phyloP scores from a whole-genome alignment of 192 early-diverging fungal genomes.

The Linnemannia exigua region DNA sequence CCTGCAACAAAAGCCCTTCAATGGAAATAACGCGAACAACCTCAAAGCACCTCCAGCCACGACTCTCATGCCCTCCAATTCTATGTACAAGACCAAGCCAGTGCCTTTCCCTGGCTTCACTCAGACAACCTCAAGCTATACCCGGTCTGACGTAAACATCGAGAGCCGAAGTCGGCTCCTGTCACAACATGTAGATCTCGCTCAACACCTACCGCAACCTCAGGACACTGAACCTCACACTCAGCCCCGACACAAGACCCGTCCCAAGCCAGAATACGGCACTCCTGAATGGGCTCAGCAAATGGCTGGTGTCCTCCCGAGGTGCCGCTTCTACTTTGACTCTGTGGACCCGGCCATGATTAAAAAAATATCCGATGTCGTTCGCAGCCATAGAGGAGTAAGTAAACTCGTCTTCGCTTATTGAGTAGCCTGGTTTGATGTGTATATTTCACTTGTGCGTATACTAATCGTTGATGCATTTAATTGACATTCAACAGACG shows the following conservation, averaged over 20 bases:
- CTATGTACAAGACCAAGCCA: not conserved
- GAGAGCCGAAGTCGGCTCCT: not conserved
- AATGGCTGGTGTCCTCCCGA: slow-evolving; percentile 15
- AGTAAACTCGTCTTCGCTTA: not conserved
- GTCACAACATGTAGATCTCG: not conserved
- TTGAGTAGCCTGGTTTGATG: not conserved
- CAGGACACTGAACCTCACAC: not conserved
- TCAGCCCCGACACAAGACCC: not conserved
- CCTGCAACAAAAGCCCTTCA: slow-evolving; percentile 17
- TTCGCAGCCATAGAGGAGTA: slow-evolving; percentile 20
- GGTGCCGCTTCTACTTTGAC: slow-evolving; percentile 40
- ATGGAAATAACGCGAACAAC: not conserved
- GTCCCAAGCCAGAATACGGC: slow-evolving; percentile 7
- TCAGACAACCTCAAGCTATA: not conserved
- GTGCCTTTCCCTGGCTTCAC: too few relatives aligned
- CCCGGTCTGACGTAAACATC: not conserved
- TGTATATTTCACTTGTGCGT: not conserved
- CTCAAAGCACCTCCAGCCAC: not conserved
- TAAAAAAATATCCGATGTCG: slow-evolving; percentile 16
- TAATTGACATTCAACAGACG: not conserved
- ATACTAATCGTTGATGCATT: not conserved
- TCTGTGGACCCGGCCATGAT: slow-evolving; percentile 10
- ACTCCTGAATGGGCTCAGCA: slow-evolving; percentile 21
- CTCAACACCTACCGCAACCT: not conserved
- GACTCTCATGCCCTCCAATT: not conserved